Base-by-base conservation (phyloP, 1,284 basidiomycete genomes). In the Prillingera fragicola region DNA sequence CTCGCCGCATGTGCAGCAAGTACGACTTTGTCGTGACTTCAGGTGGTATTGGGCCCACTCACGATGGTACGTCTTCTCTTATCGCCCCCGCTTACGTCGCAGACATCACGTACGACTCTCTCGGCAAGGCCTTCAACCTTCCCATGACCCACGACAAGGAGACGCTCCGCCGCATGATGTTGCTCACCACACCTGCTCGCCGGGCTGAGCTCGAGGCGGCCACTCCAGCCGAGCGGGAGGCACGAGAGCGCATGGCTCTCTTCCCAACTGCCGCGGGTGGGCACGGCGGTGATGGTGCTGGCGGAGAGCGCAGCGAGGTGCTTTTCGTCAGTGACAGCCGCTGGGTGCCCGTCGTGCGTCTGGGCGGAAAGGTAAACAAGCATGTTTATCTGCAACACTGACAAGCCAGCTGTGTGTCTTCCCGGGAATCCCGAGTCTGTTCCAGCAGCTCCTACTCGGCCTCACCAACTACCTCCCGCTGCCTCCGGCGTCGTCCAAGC, bases 1-100 rank as follows among this genome's bases (percentile, higher is more conserved):
- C 86, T 25, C 74, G 79, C 40, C 77, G 89, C 5, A 81, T 97
- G 76, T 82, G 85, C n/a, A 67, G 76, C 29, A 79, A 78, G 37
- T 91, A 89, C 64, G 89, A 94, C 69, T 82, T 91, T 60, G 87
- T 94, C 18, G 78, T 94, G 43, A 91, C 87, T 0, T 83, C 80
- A 14, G 87, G 88, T 1, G 70, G 71, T 12, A 89, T 92, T 45
- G 87, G 88, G 0, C 85, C 87, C 1, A 89, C 87, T 3, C 85
- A 89, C 58, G 87, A 87, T 61, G 86, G 84, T 85, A 26, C 41
- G 57, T 51, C 18, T 7, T 23, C 10, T 23, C 22, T 21, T 26
- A 31, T 13, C 14, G 21, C 13, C 15, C 18, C 17, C 14, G 21
- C 22, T 6, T 23, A 5, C 9, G 14, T 32, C 22, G 43, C 60